Conservation (phyloP, 2,329 filamentous ascomycete species). For the Nannizziopsis arthrosporioides region DNA sequence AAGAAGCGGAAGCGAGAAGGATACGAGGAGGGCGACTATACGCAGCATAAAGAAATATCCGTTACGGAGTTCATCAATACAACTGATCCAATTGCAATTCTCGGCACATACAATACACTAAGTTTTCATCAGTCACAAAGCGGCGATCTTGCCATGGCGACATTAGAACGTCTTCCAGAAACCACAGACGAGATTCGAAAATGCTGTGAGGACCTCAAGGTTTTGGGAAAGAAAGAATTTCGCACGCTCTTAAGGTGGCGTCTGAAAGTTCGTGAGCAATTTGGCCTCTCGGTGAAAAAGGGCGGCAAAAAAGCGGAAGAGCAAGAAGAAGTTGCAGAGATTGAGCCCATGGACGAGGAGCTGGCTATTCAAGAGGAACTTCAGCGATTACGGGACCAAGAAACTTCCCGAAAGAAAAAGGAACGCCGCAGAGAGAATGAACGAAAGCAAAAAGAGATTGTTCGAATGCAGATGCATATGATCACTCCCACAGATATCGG, state of each 20-base stretch:
- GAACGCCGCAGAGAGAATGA: conserved; percentile 83
- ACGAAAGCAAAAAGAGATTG: conserved; percentile 81
- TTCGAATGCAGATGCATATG: conserved; percentile 98
- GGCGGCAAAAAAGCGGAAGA: conserved; percentile 39
- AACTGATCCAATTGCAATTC: conserved; percentile 79
- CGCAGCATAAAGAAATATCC: conserved; percentile 75
- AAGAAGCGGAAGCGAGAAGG: conserved; percentile 97
- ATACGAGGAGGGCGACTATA: conserved; percentile 93
- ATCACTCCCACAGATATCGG: conserved; percentile 90
- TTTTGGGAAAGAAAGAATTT: conserved; percentile 89
- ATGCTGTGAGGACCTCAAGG: conserved; percentile 74
- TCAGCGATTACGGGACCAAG: conserved; percentile 67
- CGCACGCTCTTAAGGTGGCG: conserved; percentile 82
- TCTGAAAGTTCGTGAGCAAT: conserved; percentile 75
- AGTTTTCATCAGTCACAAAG: conserved; percentile 70
- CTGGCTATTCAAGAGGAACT: conserved; percentile 80
- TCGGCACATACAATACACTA: conserved; percentile 74
- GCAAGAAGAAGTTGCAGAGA: conserved; percentile 63
- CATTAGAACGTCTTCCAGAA: conserved; percentile 72
- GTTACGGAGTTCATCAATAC: conserved; percentile 93
- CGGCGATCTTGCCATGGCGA: conserved; percentile 74
- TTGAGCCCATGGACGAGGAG: conserved; percentile 91
- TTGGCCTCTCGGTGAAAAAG: conserved; percentile 74
- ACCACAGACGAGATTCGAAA: conserved; percentile 70
- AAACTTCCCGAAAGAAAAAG: conserved; percentile 64